These are phyloP conservation scores for Mycosarcoma mackinlayi DNA, from an alignment of 1,284 basidiomycete species.

Conservation along the genomic window DNA sequence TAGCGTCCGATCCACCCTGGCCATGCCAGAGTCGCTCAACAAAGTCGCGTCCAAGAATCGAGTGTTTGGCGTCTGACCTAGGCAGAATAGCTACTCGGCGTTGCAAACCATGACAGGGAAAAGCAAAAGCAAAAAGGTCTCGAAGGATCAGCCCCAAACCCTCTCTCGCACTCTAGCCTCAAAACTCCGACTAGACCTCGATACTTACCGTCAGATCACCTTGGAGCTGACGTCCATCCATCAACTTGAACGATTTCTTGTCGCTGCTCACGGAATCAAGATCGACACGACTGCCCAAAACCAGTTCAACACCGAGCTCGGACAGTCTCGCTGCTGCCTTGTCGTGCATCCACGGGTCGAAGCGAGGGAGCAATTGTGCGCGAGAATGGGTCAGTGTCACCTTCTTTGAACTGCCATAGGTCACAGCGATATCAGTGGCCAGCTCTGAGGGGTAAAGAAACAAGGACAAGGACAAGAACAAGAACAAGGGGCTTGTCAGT, in stretches of 20 bases:
- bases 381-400: conserved; percentile 42
- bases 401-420: conserved; percentile 31
- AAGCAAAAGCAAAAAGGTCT: background rate
- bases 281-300: conserved; percentile 32
- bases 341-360: conserved; percentile 49
- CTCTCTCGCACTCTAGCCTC: background rate
- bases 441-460: conserved; percentile 12
- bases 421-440: conserved; percentile 40
- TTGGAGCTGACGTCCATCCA: conserved; percentile 30
- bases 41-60: conserved; percentile 1
- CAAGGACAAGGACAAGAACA: too few relatives aligned
- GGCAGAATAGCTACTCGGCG: conserved; percentile 49
- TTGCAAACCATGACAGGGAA: too few relatives aligned
- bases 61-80: conserved; percentile 46
- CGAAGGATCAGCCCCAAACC: background rate
- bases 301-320: conserved; percentile 37
- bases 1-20: conserved; percentile 25
- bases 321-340: conserved; percentile 6
- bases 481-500: too few relatives aligned
- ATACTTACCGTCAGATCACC: conserved; percentile 34
- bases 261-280: conserved; percentile 11
- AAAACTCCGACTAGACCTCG: background rate
- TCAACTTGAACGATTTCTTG: conserved; percentile 11
- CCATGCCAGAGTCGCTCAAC: conserved; percentile 28
- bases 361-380: conserved; percentile 32